phyloP scores from a whole-genome alignment of 2,329 filamentous ascomycete species.

The Kalaharituber pfeilii region DNA sequence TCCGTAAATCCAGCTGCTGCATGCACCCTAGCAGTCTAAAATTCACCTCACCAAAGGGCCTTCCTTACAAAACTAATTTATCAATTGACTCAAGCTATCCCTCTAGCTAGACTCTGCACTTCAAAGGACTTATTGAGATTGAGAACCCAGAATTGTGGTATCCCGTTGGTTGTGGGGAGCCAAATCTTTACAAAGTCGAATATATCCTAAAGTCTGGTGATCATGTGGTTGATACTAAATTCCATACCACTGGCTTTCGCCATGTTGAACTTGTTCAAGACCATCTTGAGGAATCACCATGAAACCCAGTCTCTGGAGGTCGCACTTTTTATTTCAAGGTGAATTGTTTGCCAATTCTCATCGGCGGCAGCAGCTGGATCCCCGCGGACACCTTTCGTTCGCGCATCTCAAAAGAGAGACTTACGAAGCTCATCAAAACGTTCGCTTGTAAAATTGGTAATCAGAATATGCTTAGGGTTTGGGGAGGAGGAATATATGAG shows the following conservation, averaged over 20 bases:
- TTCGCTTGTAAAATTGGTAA: conserved; percentile 49
- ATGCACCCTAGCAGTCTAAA: too few species aligned
- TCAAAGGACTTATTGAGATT: conserved; percentile 35
- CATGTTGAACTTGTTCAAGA: conserved; percentile 45
- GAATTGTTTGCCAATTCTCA: conserved; percentile 61
- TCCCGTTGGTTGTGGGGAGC: conserved; percentile 53
- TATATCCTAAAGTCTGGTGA: conserved; percentile 32
- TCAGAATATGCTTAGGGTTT: conserved; percentile 63
- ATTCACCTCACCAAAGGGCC: conserved; percentile 47
- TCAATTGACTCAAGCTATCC: conserved; percentile 9
- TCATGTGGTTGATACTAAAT: conserved; percentile 34
- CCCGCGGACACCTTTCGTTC: conserved; percentile 65
- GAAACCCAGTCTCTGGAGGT: conserved; percentile 29
- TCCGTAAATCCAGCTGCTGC: too few species aligned
- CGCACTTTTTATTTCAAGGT: conserved; percentile 63
- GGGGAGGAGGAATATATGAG: conserved; percentile 58
- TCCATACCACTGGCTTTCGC: conserved; percentile 51
- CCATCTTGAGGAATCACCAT: conserved; percentile 31
- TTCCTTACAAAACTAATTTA: conserved; percentile 33
- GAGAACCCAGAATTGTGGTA: conserved; percentile 54
- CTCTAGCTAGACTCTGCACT: conserved; percentile 9
- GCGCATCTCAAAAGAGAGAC: conserved; percentile 45
- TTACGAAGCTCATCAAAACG: conserved; percentile 56
- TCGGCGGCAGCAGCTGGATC: conserved; percentile 69
- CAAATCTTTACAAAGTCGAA: conserved; percentile 53